Conservation (phyloP, 2,329 filamentous ascomycete species). For the Capronia coronata region DNA sequence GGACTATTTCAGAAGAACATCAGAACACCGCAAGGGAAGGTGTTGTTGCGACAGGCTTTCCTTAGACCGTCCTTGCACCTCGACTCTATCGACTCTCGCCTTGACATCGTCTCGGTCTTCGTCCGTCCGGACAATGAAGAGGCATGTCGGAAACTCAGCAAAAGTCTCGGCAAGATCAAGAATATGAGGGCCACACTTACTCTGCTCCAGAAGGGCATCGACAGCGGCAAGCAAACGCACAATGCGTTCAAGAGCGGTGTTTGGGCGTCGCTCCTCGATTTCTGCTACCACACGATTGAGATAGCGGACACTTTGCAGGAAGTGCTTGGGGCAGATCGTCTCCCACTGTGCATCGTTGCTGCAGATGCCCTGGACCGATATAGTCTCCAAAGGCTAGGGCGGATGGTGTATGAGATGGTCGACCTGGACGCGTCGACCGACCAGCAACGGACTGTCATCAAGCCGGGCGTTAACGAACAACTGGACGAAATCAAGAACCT, state of each 20-base stretch:
- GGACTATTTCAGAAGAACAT: slow-evolving; percentile 72
- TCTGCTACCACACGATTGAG: slow-evolving; percentile 64
- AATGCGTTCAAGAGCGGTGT: slow-evolving; percentile 57
- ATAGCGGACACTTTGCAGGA: slow-evolving; percentile 59
- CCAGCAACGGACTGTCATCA: slow-evolving; percentile 66
- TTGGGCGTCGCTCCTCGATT: slow-evolving; percentile 68
- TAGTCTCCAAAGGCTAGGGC: slow-evolving; percentile 59
- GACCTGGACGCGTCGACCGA: slow-evolving; percentile 41
- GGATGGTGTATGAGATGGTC: slow-evolving; percentile 61
- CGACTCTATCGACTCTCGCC: slow-evolving; percentile 61
- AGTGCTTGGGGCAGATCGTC: slow-evolving; percentile 46
- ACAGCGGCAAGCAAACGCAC: slow-evolving; percentile 42
- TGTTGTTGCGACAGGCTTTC: slow-evolving; percentile 69
- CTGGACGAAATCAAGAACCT: slow-evolving; percentile 71
- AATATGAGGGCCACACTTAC: slow-evolving; percentile 65
- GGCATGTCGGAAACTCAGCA: slow-evolving; percentile 50
- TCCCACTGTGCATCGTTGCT: slow-evolving; percentile 40
- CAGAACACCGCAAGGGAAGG: slow-evolving; percentile 71
- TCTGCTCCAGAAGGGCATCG: slow-evolving; percentile 72
- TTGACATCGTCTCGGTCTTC: slow-evolving; percentile 62
- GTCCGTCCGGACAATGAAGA: slow-evolving; percentile 60
- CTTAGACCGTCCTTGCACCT: slow-evolving; percentile 68
- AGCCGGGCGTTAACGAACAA: slow-evolving; percentile 61
- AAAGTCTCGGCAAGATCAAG: slow-evolving; percentile 62
- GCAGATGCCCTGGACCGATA: slow-evolving; percentile 53